These are phyloP conservation scores for Tolypocladium pustulatum DNA, from an alignment of 2,329 filamentous ascomycete genomes.

Conservation along the genomic window DNA sequence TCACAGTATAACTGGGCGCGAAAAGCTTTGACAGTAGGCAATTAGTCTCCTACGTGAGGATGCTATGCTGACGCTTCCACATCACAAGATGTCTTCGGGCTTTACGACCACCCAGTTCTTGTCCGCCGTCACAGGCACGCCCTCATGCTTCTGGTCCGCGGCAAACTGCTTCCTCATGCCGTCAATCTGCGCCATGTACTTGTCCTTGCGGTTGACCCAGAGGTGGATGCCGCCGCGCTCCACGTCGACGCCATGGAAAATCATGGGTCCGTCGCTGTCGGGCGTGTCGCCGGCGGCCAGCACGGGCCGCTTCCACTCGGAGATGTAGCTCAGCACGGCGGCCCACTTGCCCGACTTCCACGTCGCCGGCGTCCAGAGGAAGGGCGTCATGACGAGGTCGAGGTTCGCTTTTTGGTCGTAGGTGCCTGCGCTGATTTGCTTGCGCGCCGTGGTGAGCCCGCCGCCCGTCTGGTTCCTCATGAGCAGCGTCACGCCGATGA, in stretches of 20 bases:
- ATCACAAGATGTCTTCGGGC: slow-evolving; percentile 24
- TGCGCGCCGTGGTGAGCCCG: slow-evolving; percentile 23
- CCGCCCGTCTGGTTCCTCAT: slow-evolving; percentile 19
- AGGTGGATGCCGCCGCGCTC: slow-evolving; percentile 28
- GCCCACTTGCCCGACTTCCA: slow-evolving; percentile 35
- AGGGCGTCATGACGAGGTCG: slow-evolving; percentile 27
- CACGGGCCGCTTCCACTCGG: slow-evolving; percentile 30
- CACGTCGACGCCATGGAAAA: slow-evolving; percentile 32
- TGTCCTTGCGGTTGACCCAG: slow-evolving; percentile 28
- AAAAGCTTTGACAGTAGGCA: no score
- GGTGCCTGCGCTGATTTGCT: slow-evolving; percentile 25
- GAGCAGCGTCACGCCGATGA: slow-evolving; percentile 30
- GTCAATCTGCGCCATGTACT: slow-evolving; percentile 21
- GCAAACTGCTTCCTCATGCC: slow-evolving; percentile 25
- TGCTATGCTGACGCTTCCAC: background rate
- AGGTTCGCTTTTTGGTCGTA: slow-evolving; percentile 26
- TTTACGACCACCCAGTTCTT: slow-evolving; percentile 34
- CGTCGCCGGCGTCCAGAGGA: slow-evolving; percentile 30
- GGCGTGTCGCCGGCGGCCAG: slow-evolving; percentile 32
- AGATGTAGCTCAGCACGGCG: slow-evolving; percentile 29
- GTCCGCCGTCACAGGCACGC: slow-evolving; percentile 27
- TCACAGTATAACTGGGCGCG: no score
- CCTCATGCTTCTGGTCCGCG: slow-evolving; percentile 21
- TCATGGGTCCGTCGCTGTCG: slow-evolving; percentile 31
- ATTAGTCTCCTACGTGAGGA: background rate